phyloP scores from a whole-genome alignment of 1,139 yeast species.

The Dujonia santamariae region DNA sequence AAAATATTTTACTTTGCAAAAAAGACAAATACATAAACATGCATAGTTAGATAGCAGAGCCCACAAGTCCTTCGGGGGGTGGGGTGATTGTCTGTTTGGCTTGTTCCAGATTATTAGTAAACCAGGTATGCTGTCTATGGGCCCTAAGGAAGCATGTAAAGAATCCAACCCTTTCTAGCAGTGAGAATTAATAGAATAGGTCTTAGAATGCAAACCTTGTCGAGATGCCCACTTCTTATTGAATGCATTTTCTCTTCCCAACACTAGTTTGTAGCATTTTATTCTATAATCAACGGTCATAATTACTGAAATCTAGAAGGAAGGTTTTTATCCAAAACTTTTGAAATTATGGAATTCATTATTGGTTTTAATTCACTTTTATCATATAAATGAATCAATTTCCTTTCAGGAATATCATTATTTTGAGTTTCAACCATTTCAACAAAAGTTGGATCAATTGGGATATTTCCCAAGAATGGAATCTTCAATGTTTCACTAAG shows the following conservation, averaged over 20 bases:
- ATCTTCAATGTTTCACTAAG: conserved; percentile 61
- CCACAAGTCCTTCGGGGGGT: not conserved
- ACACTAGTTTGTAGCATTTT: too few species aligned
- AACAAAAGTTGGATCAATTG: conserved; percentile 90
- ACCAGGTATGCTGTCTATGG: too few species aligned
- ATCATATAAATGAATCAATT: conserved; percentile 35
- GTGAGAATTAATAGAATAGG: too few species aligned
- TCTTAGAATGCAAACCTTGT: too few species aligned
- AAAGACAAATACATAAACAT: not conserved
- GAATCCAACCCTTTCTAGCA: too few species aligned
- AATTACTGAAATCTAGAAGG: conserved; percentile 27
- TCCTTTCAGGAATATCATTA: conserved; percentile 17
- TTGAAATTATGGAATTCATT: conserved; percentile 50
- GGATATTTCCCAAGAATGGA: conserved; percentile 79
- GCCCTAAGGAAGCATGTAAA: too few species aligned
- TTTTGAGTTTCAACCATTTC: conserved; percentile 70
- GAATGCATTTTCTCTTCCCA: too few species aligned
- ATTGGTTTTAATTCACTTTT: conserved; percentile 40
- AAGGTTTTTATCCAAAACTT: conserved; percentile 35
- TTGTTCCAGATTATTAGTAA: too few species aligned
- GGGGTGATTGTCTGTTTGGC: not conserved
- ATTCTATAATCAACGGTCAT: too few species aligned
- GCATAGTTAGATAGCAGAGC: not conserved
- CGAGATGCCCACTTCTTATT: too few species aligned
- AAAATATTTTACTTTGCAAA: not conserved